Evolutionary conservation across 257 asterid genomes (phyloP).

Genomic region (Euphrasia confusa): DNA sequence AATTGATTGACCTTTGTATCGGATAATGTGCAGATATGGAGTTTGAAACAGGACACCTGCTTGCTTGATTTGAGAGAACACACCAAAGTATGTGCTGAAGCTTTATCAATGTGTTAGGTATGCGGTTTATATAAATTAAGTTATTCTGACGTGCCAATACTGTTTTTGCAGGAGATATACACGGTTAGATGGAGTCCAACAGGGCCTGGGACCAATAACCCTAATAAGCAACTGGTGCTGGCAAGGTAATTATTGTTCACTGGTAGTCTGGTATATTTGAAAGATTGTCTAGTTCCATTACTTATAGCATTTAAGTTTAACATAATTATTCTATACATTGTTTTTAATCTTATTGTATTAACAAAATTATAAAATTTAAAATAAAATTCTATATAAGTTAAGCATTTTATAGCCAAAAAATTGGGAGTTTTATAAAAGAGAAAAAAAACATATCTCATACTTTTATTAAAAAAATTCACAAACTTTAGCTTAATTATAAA

Average conservation of each 20-base stretch:
- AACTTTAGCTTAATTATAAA: too few species aligned
- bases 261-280: neutral
- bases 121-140: conserved; percentile 7
- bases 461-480: too few species aligned
- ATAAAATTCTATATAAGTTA: too few species aligned
- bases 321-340: too few species aligned
- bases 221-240: conserved; percentile 66
- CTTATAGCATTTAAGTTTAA: too few species aligned
- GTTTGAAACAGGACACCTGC: conserved; percentile 70
- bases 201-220: conserved; percentile 84
- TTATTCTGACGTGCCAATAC: conserved; percentile 14
- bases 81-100: conserved; percentile 47
- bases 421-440: too few species aligned
- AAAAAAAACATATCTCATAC: too few species aligned
- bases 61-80: conserved; percentile 78
- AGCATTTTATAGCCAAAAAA: too few species aligned
- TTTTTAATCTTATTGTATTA: too few species aligned
- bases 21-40: conserved; percentile 81
- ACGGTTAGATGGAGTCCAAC: conserved; percentile 98
- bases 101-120: conserved; percentile 15
- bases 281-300: neutral
- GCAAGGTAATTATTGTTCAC: conserved; percentile 57
- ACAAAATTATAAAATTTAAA: too few species aligned
- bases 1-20: conserved; percentile 23
- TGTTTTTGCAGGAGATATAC: conserved; percentile 72